Percentiles rank a stretch among this genome's conserved stretches.
phyloP scores from a whole-genome alignment of 148 eudicot genomes.

The Tetragonia tetragonoides region DNA sequence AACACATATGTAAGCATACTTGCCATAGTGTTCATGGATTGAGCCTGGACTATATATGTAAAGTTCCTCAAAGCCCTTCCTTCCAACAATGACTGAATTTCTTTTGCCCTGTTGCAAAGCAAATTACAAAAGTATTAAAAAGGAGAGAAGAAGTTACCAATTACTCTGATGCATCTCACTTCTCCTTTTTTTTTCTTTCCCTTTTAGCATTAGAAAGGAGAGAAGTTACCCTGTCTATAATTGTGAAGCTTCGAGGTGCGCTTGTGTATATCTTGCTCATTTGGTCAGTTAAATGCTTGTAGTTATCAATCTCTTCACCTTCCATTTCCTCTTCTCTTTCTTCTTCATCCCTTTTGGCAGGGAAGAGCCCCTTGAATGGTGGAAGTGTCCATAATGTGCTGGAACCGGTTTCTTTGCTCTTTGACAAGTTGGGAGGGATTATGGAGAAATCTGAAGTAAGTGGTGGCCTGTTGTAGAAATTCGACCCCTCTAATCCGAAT shows the following conservation, averaged over 20 bases:
- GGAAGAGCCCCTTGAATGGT: conserved; percentile 33
- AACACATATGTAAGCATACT: conserved; percentile 52
- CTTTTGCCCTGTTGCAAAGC: conserved; percentile 50
- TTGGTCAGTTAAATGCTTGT: conserved; percentile 59
- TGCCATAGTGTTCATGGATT: conserved; percentile 48
- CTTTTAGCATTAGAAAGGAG: neutral
- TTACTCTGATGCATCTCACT: no score
- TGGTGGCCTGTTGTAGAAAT: conserved; percentile 53
- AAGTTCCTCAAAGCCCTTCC: conserved; percentile 60
- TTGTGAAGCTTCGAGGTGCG: conserved; percentile 67
- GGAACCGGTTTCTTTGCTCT: conserved; percentile 17
- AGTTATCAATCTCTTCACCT: conserved; percentile 67
- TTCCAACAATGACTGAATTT: conserved; percentile 51
- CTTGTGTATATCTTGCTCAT: conserved; percentile 72
- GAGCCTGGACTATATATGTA: conserved; percentile 74
- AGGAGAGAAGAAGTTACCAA: conserved; percentile 35
- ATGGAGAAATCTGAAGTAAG: conserved; percentile 49
- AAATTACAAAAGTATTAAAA: neutral
- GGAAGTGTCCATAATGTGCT: conserved; percentile 25
- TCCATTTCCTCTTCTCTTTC: conserved; percentile 33
- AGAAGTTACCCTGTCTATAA: conserved; percentile 67
- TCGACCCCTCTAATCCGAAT: conserved; percentile 68
- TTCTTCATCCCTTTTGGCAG: conserved; percentile 21
- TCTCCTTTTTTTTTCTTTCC: no score
- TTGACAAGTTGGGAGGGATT: conserved; percentile 41